These are phyloP conservation scores for Xylaria nigripes DNA, from an alignment of 495 filamentous ascomycete genomes.

Conservation along the genomic window DNA sequence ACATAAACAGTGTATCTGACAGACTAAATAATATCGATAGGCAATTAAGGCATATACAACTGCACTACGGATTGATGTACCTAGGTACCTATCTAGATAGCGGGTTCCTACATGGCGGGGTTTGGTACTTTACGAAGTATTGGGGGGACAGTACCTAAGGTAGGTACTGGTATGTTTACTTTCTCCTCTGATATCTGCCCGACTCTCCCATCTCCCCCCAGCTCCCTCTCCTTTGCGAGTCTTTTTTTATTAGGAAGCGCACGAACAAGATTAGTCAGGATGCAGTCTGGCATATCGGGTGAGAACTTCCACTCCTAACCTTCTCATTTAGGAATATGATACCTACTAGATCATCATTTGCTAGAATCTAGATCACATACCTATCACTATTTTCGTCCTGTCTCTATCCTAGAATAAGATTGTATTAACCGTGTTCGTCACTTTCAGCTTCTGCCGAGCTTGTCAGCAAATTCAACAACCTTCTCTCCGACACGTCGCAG, in stretches of 20 bases:
- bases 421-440: neutral
- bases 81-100: too few relatives aligned
- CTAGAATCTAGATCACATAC: too few relatives aligned
- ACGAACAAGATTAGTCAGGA: neutral
- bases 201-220: neutral
- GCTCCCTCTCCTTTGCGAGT: neutral
- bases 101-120: too few relatives aligned
- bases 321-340: neutral
- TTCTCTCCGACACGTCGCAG: slow-evolving; percentile 54
- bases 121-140: too few relatives aligned
- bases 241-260: neutral
- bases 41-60: too few relatives aligned
- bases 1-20: too few relatives aligned
- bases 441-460: slow-evolving; percentile 75
- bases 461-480: slow-evolving; percentile 65
- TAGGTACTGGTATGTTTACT: neutral
- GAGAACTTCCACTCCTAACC: neutral
- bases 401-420: neutral
- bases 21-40: too few relatives aligned
- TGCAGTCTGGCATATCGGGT: slow-evolving; percentile 15
- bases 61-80: too few relatives aligned
- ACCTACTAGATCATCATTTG: too few relatives aligned
- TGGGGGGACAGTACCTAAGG: too few relatives aligned
- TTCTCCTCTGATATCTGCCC: neutral
- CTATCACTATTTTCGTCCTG: neutral